Evolutionary conservation across 106 monocot species (phyloP).

Genomic region (Dendrobium chrysotoxum): DNA sequence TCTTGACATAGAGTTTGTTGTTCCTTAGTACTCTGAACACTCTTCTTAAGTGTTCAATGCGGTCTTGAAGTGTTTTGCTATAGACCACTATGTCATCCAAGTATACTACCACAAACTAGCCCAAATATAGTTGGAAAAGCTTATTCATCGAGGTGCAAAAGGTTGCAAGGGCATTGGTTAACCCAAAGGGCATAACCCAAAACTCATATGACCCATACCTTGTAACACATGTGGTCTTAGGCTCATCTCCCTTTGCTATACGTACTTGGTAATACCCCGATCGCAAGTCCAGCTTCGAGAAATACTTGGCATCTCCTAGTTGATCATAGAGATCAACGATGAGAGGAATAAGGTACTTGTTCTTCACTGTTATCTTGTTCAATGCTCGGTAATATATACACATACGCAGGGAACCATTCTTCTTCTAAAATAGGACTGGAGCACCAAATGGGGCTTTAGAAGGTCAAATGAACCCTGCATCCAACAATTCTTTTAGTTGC

Average conservation of each 20-base stretch:
- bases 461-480: not conserved
- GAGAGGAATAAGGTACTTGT: not conserved
- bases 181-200: not conserved
- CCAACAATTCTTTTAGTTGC: not conserved
- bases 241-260: not conserved
- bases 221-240: not conserved
- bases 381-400: not conserved
- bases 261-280: not conserved
- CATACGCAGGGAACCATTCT: not conserved
- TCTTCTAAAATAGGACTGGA: not conserved
- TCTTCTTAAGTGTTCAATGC: too few species aligned
- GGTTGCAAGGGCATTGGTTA: not conserved
- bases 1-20: too few species aligned
- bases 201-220: constrained; percentile 6
- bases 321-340: not conserved
- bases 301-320: not conserved
- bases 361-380: not conserved
- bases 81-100: not conserved
- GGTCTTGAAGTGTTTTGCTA: too few species aligned
- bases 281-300: not conserved
- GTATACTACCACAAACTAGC: not conserved
- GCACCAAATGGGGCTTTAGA: not conserved
- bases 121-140: not conserved
- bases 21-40: too few species aligned
- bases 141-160: constrained; percentile 5